Percentiles rank a stretch among this genome's conserved stretches.
Conservation (phyloP, 2,329 filamentous ascomycete species). For the Colletotrichum spinosum region DNA sequence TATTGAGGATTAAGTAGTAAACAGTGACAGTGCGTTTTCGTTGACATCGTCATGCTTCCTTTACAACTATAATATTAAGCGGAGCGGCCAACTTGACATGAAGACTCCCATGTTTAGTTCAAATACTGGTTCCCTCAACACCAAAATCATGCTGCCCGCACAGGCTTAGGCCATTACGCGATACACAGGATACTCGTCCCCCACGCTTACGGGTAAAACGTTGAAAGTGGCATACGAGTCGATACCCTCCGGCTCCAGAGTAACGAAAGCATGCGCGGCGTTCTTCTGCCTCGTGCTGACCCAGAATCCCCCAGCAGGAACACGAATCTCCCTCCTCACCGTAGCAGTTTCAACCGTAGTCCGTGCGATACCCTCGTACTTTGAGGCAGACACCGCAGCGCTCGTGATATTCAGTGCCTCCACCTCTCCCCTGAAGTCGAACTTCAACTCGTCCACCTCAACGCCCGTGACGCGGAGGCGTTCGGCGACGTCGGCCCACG, state of each 20-base stretch:
- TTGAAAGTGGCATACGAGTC: constrained; percentile 48
- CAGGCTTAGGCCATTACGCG: constrained; percentile 34
- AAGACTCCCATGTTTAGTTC: not conserved
- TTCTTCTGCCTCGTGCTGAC: constrained; percentile 49
- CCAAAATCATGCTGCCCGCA: not conserved
- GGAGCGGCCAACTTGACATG: not conserved
- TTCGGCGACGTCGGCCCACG: constrained; percentile 44
- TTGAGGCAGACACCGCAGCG: constrained; percentile 37
- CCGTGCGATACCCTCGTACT: constrained; percentile 44
- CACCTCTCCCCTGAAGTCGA: constrained; percentile 42
- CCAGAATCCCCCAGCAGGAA: constrained; percentile 46
- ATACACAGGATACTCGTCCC: constrained; percentile 47
- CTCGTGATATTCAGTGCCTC: constrained; percentile 44
- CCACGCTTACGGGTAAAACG: constrained; percentile 43
- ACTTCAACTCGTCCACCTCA: constrained; percentile 40
- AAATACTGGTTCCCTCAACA: not conserved
- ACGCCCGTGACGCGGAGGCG: constrained; percentile 43
- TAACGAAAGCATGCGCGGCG: constrained; percentile 44
- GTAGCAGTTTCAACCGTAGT: constrained; percentile 40
- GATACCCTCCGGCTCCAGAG: constrained; percentile 47
- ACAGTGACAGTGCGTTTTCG: too few species aligned
- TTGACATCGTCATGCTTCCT: too few species aligned
- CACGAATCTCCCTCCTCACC: constrained; percentile 35
- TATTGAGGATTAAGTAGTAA: too few species aligned
- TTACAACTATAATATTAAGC: too few species aligned